Evolutionary conservation across 139 green algal species (phyloP).

Genomic region (Haematococcus lacustris): DNA sequence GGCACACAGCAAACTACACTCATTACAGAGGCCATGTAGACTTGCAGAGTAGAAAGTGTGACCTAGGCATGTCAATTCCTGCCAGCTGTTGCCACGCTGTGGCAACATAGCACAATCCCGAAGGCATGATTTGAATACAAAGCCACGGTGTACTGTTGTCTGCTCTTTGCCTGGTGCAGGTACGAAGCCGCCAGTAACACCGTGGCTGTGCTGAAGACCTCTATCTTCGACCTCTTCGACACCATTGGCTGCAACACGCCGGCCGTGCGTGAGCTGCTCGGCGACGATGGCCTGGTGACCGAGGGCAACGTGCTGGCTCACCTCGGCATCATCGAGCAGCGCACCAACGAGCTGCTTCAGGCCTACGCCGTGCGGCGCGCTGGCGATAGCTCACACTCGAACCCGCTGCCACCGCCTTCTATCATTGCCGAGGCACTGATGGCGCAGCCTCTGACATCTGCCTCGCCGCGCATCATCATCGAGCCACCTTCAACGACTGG

Average conservation of each 20-base stretch:
- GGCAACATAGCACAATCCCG: too few relatives aligned
- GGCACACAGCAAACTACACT: too few relatives aligned
- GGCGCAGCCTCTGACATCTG: slow-evolving; percentile 24
- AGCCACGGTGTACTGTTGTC: too few relatives aligned
- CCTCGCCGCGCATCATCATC: slow-evolving; percentile 36
- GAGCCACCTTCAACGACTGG: slow-evolving; percentile 34
- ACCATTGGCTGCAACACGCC: slow-evolving; percentile 71
- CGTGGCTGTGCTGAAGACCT: slow-evolving; percentile 36
- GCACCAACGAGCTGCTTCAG: slow-evolving; percentile 75
- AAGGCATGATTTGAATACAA: too few relatives aligned
- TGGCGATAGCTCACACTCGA: slow-evolving; percentile 2
- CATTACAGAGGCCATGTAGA: too few relatives aligned
- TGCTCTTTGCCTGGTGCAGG: neutral
- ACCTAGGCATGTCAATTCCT: too few relatives aligned
- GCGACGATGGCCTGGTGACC: slow-evolving; percentile 22
- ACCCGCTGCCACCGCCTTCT: neutral
- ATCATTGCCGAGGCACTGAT: slow-evolving; percentile 29
- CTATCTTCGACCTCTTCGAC: slow-evolving; percentile 60
- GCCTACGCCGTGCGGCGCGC: slow-evolving; percentile 26
- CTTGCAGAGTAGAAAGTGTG: too few relatives aligned
- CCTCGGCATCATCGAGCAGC: slow-evolving; percentile 87
- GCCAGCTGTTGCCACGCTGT: too few relatives aligned
- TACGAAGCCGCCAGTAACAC: slow-evolving; percentile 36
- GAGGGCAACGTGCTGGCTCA: slow-evolving; percentile 78
- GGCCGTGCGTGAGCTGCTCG: slow-evolving; percentile 34